Conservation (phyloP, 2,329 filamentous ascomycete genomes). For the Colletotrichum magnum region DNA sequence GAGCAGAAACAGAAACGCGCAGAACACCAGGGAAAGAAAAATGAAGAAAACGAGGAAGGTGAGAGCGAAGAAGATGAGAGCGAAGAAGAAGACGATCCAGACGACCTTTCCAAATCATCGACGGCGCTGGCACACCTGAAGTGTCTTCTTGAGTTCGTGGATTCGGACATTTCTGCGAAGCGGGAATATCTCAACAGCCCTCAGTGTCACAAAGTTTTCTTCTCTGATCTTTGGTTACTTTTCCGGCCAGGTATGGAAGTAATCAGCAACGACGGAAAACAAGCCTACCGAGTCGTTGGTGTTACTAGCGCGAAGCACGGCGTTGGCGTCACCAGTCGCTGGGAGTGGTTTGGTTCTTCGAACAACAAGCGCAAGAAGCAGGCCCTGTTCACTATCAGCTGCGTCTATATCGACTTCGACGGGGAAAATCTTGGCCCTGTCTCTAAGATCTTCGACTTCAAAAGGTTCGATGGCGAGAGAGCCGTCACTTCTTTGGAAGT, state of each 20-base stretch:
- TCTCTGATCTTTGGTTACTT: neutral
- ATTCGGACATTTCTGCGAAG: fast-evolving
- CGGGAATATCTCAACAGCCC: neutral
- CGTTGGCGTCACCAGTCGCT: neutral
- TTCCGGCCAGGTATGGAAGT: neutral
- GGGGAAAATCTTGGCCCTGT: neutral
- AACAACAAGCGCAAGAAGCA: neutral
- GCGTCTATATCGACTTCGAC: neutral
- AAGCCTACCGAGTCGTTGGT: neutral
- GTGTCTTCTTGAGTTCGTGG: neutral
- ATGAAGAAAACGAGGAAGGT: neutral
- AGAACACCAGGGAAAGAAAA: too few species aligned
- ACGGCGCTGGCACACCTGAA: neutral
- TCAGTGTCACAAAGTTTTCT: neutral
- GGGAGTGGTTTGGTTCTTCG: neutral
- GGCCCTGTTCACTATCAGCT: neutral
- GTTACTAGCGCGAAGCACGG: neutral
- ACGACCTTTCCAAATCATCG: neutral
- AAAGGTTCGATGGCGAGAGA: neutral
- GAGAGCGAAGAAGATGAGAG: neutral
- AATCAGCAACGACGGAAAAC: neutral
- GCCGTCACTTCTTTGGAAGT: neutral
- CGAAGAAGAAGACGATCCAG: neutral
- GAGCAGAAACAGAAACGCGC: too few species aligned
- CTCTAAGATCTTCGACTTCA: neutral